phyloP scores from a whole-genome alignment of 345 rosid genomes.

The Viola odorata region DNA sequence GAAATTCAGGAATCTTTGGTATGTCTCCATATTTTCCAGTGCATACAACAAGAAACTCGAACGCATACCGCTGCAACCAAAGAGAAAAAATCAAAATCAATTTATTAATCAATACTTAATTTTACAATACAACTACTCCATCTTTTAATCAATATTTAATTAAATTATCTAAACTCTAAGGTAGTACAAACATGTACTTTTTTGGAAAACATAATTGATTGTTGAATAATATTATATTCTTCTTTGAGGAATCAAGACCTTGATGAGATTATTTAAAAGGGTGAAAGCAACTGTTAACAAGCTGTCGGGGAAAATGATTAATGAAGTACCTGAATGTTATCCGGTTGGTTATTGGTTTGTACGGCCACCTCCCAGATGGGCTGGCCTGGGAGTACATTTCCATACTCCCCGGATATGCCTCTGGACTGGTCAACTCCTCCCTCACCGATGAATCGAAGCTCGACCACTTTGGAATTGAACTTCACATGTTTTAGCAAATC shows the following conservation, averaged over 20 bases:
- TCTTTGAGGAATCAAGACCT: no score
- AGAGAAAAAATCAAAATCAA: background rate
- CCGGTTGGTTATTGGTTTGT: conserved; percentile 35
- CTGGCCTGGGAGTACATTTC: conserved; percentile 44
- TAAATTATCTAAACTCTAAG: no score
- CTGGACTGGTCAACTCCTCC: conserved; percentile 11
- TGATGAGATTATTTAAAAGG: no score
- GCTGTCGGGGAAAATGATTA: no score
- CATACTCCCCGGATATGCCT: conserved; percentile 23
- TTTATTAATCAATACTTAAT: no score
- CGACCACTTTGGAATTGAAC: conserved; percentile 70
- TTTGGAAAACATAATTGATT: no score
- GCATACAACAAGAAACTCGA: conserved; percentile 70
- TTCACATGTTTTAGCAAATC: conserved; percentile 54
- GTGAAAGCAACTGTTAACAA: no score
- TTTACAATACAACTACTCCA: no score
- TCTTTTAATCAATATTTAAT: no score
- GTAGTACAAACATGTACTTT: no score
- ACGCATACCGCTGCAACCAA: conserved; percentile 57
- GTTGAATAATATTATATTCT: no score
- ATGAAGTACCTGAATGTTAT: conserved; percentile 48
- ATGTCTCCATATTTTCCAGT: conserved; percentile 79
- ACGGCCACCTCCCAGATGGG: conserved; percentile 86
- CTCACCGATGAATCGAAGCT: conserved; percentile 51
- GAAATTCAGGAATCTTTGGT: conserved; percentile 52